Base-by-base conservation (phyloP, 202 grass and related monocot genomes). In the Bolboschoenoplectus hybrid region DNA sequence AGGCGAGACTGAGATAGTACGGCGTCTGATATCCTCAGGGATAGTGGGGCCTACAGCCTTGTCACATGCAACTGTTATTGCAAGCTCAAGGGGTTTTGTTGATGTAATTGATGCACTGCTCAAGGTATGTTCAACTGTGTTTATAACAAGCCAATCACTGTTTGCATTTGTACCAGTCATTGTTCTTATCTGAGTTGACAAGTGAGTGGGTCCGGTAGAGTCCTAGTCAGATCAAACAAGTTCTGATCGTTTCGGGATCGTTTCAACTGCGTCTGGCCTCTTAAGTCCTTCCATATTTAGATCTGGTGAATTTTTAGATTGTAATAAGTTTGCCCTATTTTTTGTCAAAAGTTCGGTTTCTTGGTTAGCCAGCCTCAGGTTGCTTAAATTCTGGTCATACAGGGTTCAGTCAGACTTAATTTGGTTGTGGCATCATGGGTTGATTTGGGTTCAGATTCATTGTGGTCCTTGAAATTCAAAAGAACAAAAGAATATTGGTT, bases 71-170 rank as follows among this genome's bases (percentile, higher is more conserved):
- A 69, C 88, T 78, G 89, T 93, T 38, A 82, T 63, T 82, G 87
- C 91, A 76, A 84, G 81, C 60, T 90, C 88, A 79, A 88, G 91
- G 83, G 91, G 91, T 32, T 93, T 93, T 67, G 75, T 90, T 71
- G 81, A 93, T 82, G 89, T 87, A 45, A 75, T 87, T 4, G 57
- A 6, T 20, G 76, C 71, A 82, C 75, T 93, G 69, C 73, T 93
- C 51, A 47, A 93, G 91, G 91, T 93, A 69, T 50, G 13, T 56
- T 9, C 32, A 76, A 14, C 35, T 57, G 50, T 78, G 45, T 70
- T 11, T 19, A 41, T 46, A 86, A 80, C 26, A 17, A 51, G 43
- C 1, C 4, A 17, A 36, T 57, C 10, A 13, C n/a, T 34, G 13
- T 35, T 76, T 44, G 56, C 32, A 70, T 53, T 84, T 70, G 14